Evolutionary conservation across 2,329 filamentous ascomycete species (phyloP).

Genomic region (Phialocephala sp.): DNA sequence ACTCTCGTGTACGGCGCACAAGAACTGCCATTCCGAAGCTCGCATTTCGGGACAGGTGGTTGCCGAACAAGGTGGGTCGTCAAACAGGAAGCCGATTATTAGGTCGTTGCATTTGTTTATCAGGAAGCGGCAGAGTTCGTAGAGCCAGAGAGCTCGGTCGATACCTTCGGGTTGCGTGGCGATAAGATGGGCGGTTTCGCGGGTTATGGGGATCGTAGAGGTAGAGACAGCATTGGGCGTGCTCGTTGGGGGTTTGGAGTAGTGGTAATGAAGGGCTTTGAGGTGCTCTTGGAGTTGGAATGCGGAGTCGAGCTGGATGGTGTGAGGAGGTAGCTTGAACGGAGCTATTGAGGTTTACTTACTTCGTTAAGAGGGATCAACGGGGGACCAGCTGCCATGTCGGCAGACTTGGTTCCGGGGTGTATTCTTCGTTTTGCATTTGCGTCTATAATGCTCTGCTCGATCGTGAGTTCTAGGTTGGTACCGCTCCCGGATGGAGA

Average conservation of each 20-base stretch:
- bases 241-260: conserved; percentile 66
- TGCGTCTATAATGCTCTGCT: conserved; percentile 69
- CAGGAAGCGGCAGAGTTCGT: conserved; percentile 95
- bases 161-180: conserved; percentile 81
- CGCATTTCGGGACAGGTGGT: conserved; percentile 97
- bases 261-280: conserved; percentile 85
- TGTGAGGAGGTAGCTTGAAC: conserved; percentile 32
- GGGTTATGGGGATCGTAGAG: conserved; percentile 73
- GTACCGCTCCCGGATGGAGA: conserved; percentile 71
- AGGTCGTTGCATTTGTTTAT: conserved; percentile 93
- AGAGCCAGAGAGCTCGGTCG: conserved; percentile 91
- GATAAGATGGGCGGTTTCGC: conserved; percentile 75
- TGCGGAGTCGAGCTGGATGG: conserved; percentile 82
- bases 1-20: conserved; percentile 95
- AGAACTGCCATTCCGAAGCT: conserved; percentile 97
- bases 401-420: conserved; percentile 86
- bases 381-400: conserved; percentile 92
- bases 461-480: conserved; percentile 62
- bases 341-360: conserved; percentile 40
- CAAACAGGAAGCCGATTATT: conserved; percentile 90
- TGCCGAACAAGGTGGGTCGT: conserved; percentile 85
- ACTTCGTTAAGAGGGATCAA: conserved; percentile 86
- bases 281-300: conserved; percentile 98
- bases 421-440: conserved; percentile 85
- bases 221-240: conserved; percentile 39